A percentile compares a stretch with the other conserved stretches of the same genome.
Conservation (phyloP, 73 alveolate species). For the Durusdinium trenchii region DNA sequence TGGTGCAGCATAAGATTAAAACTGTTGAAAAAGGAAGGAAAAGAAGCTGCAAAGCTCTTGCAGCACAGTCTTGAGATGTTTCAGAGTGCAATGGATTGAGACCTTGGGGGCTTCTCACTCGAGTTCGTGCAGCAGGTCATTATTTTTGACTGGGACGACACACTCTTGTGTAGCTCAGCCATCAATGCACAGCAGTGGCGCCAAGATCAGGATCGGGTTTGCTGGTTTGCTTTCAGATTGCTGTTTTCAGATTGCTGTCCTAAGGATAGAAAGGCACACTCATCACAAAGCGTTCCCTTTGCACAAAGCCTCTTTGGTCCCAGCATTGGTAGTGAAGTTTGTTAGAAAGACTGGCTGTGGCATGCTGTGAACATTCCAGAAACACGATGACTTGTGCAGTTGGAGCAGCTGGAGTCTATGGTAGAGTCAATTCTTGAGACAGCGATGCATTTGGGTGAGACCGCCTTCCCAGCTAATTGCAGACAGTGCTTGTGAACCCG, state of each 20-base stretch:
- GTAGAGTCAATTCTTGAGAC: slow-evolving; percentile 65
- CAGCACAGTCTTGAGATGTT: neutral
- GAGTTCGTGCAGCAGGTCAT: slow-evolving; percentile 34
- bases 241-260: neutral
- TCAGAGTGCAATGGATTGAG: no score
- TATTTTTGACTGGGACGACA: slow-evolving; percentile 92
- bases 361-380: no score
- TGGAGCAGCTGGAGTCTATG: slow-evolving; percentile 92
- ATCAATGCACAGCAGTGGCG: slow-evolving; percentile 93
- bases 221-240: no score
- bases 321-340: no score
- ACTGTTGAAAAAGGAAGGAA: neutral
- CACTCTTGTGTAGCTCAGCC: slow-evolving; percentile 89
- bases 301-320: no score
- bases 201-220: slow-evolving; percentile 60
- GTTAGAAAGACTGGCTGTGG: no score
- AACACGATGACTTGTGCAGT: neutral
- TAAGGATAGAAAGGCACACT: neutral
- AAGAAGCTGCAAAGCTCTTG: neutral
- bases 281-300: no score
- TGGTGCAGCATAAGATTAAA: neutral
- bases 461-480: neutral
- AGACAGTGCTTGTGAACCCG: neutral
- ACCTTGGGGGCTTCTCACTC: neutral
- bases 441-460: slow-evolving; percentile 71